Evolutionary conservation across 352 stramenopile species (phyloP).

Genomic region (Phytophthora tubulina): DNA sequence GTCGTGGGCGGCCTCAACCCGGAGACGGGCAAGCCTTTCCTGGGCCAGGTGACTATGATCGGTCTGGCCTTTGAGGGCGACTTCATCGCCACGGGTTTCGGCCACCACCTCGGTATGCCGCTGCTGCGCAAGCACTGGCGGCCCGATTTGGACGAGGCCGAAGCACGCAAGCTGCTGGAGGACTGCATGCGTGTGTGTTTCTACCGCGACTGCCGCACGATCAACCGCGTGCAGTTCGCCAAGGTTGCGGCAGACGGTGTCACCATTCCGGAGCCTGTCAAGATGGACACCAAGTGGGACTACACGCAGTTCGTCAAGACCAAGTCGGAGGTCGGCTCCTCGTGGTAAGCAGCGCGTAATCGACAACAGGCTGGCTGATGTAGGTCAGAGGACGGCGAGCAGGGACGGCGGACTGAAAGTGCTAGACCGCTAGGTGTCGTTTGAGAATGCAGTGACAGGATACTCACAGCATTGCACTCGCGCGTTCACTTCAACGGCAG

Average conservation of each 20-base stretch:
- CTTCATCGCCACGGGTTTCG: slow-evolving; percentile 98
- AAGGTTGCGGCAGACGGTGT: slow-evolving; percentile 93
- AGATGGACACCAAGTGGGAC: slow-evolving; percentile 97
- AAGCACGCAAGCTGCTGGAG: slow-evolving; percentile 95
- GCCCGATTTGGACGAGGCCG: slow-evolving; percentile 93
- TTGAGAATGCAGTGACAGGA: slow-evolving; percentile 6
- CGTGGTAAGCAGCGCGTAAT: slow-evolving; percentile 70
- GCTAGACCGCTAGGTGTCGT: slow-evolving; percentile 1
- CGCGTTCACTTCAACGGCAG: slow-evolving; percentile 12
- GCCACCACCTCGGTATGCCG: slow-evolving; percentile 96
- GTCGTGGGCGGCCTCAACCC: slow-evolving; percentile 95
- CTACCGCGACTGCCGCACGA: slow-evolving; percentile 98
- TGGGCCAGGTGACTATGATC: slow-evolving; percentile 98
- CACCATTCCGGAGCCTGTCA: slow-evolving; percentile 94
- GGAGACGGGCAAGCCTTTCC: slow-evolving; percentile 92
- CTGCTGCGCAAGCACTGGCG: slow-evolving; percentile 96
- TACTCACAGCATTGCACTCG: slow-evolving; percentile 3
- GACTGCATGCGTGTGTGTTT: slow-evolving; percentile 98
- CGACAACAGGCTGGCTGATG: slow-evolving; percentile 9
- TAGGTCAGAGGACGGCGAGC: not conserved
- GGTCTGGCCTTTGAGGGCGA: slow-evolving; percentile 98
- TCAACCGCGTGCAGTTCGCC: slow-evolving; percentile 98
- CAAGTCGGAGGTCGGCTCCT: slow-evolving; percentile 91
- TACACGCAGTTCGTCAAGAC: slow-evolving; percentile 88
- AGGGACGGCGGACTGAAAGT: slow-evolving; percentile 1